Percentiles rank a stretch among this genome's conserved stretches.
phyloP scores from a whole-genome alignment of 2,329 filamentous ascomycete genomes.

The Davidsoniella eucalypti region DNA sequence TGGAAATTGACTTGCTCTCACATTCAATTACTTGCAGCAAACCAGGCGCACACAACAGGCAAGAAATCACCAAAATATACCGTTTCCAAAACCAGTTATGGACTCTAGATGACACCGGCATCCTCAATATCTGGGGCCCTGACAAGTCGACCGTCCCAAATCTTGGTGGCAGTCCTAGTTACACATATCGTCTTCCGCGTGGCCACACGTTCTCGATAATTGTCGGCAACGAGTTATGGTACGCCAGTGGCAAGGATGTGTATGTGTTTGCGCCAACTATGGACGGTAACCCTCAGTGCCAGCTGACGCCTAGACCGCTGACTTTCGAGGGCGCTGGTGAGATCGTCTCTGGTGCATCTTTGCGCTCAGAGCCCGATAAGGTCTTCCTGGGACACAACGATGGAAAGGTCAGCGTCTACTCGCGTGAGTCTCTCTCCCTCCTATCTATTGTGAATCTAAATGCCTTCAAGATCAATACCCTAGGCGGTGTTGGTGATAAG shows the following conservation, averaged over 20 bases:
- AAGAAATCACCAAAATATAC: constrained; percentile 70
- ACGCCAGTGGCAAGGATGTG: constrained; percentile 74
- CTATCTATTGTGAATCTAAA: constrained; percentile 72
- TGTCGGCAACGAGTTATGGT: constrained; percentile 72
- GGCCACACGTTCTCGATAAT: constrained; percentile 81
- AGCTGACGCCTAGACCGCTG: constrained; percentile 56
- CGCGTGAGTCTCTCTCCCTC: constrained; percentile 57
- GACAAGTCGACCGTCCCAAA: constrained; percentile 57
- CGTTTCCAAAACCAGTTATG: constrained; percentile 80
- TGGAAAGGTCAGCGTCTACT: constrained; percentile 91
- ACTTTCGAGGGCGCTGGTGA: constrained; percentile 62
- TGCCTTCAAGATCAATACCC: constrained; percentile 83
- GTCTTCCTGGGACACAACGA: constrained; percentile 87
- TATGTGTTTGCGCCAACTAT: constrained; percentile 63
- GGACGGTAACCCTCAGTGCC: constrained; percentile 53
- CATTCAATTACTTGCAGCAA: constrained; percentile 55
- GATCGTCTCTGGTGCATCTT: constrained; percentile 65
- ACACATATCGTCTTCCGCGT: constrained; percentile 60
- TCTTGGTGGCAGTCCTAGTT: constrained; percentile 51
- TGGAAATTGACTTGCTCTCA: constrained; percentile 69
- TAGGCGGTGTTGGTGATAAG: constrained; percentile 64
- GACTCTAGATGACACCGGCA: constrained; percentile 82
- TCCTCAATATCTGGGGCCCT: constrained; percentile 72
- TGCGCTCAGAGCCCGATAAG: constrained; percentile 58
- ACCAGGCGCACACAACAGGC: constrained; percentile 55